phyloP scores from a whole-genome alignment of 2,329 filamentous ascomycete species.

The Alternaria arborescens region DNA sequence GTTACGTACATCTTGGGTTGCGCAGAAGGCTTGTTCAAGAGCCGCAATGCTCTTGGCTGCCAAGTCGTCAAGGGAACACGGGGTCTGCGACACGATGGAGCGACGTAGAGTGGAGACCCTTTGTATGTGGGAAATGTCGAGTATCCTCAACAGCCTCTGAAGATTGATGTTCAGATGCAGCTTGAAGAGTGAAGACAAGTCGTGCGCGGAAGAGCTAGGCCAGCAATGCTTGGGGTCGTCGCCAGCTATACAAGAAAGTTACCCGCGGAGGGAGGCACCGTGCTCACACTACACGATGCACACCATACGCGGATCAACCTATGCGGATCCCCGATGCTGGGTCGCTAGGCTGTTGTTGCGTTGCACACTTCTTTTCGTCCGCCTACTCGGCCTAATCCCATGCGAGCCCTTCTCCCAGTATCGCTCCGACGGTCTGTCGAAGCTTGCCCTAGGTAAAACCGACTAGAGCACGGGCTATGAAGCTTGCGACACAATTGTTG shows the following conservation, averaged over 20 bases:
- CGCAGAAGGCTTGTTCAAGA: slow-evolving; percentile 34
- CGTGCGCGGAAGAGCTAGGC: background rate
- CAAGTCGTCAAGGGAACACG: slow-evolving; percentile 34
- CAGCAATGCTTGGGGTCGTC: slow-evolving; percentile 1
- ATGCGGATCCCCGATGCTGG: background rate
- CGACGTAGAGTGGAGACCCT: background rate
- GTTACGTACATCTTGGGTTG: slow-evolving; percentile 41
- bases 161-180: background rate
- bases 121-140: background rate
- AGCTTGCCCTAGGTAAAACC: background rate
- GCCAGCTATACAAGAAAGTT: slow-evolving; percentile 15
- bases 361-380: background rate
- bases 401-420: background rate
- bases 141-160: background rate
- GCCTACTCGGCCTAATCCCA: background rate
- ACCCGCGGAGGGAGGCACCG: slow-evolving; percentile 13
- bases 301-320: background rate
- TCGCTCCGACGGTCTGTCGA: background rate
- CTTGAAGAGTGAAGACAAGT: background rate
- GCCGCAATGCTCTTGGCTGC: slow-evolving; percentile 38
- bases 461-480: background rate
- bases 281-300: slow-evolving; percentile 6
- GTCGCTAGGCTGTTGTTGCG: slow-evolving; percentile 3
- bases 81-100: slow-evolving; percentile 10
- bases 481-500: background rate